These are phyloP conservation scores for Aquilaria agallochum DNA, from an alignment of 441 rosid species.

Conservation along the genomic window DNA sequence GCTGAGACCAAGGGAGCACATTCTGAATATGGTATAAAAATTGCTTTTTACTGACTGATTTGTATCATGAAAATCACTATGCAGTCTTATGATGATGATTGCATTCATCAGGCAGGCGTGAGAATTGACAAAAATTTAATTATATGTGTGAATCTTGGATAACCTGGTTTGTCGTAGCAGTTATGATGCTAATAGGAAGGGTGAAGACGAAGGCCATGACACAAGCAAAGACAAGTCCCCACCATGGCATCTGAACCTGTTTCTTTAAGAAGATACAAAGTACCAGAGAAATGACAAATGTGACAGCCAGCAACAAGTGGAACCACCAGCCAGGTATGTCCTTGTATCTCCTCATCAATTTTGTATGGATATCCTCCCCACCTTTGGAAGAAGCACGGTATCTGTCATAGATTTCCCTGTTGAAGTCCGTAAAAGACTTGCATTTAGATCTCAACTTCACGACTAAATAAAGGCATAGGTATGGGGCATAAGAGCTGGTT, in stretches of 20 bases:
- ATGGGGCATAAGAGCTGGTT: not conserved
- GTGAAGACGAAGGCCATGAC: slow-evolving; percentile 80
- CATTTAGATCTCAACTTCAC: not conserved
- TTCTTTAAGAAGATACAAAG: slow-evolving; percentile 61
- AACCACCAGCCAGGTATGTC: slow-evolving; percentile 97
- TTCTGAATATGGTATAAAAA: not conserved
- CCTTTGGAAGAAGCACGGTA: slow-evolving; percentile 58
- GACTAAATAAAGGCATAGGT: no score
- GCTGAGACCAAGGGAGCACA: no score
- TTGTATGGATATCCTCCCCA: slow-evolving; percentile 78
- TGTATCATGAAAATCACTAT: no score
- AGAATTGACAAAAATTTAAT: no score
- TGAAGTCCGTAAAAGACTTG: not conserved
- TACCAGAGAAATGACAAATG: slow-evolving; percentile 47
- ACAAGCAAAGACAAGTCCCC: slow-evolving; percentile 74
- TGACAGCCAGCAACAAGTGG: slow-evolving; percentile 40
- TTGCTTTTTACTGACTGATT: not conserved
- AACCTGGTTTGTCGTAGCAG: slow-evolving; percentile 94
- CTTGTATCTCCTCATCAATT: slow-evolving; percentile 69
- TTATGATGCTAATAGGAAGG: slow-evolving; percentile 80
- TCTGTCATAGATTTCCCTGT: slow-evolving; percentile 65
- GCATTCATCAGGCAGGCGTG: no score
- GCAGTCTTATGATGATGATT: no score
- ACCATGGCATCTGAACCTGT: slow-evolving; percentile 88
- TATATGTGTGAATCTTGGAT: not conserved